phyloP scores from a whole-genome alignment of 257 asterid species.

The Knoxia roxburghii region DNA sequence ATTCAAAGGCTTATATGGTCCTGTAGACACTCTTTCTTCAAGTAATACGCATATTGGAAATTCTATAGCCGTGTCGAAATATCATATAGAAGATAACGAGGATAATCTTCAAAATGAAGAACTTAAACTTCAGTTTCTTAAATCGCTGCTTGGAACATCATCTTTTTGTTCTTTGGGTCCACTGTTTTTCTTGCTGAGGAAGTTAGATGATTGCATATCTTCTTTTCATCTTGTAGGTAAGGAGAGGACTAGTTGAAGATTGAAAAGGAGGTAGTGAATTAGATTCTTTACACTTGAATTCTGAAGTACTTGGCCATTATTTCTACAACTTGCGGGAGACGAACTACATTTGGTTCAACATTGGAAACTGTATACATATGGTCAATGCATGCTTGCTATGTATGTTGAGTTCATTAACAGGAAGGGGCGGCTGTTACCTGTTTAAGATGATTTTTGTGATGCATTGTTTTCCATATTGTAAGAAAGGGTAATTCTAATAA shows the following conservation, averaged over 20 bases:
- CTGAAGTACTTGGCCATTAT: conserved; percentile 3
- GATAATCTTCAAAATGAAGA: background rate
- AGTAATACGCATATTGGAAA: background rate
- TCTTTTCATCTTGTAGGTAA: conserved; percentile 54
- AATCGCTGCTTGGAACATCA: background rate
- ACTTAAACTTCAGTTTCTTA: background rate
- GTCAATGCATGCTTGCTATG: background rate
- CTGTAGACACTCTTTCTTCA: background rate
- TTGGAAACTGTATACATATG: background rate
- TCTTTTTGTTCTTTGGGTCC: conserved; percentile 21
- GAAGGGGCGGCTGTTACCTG: background rate
- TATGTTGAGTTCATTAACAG: background rate
- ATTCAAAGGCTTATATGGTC: background rate
- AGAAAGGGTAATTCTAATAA: background rate
- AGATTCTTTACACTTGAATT: conserved; percentile 15
- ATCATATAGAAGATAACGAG: background rate
- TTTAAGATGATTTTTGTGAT: background rate
- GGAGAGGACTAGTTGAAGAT: conserved; percentile 58
- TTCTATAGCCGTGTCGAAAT: background rate
- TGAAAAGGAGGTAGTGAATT: conserved; percentile 38
- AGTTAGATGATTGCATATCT: conserved; percentile 38
- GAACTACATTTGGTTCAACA: background rate
- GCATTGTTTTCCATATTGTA: background rate
- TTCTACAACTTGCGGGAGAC: background rate
- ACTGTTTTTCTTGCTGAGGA: conserved; percentile 17